Conservation (phyloP, 2,329 filamentous ascomycete genomes). For the Ascochyta viciae-villosae region DNA sequence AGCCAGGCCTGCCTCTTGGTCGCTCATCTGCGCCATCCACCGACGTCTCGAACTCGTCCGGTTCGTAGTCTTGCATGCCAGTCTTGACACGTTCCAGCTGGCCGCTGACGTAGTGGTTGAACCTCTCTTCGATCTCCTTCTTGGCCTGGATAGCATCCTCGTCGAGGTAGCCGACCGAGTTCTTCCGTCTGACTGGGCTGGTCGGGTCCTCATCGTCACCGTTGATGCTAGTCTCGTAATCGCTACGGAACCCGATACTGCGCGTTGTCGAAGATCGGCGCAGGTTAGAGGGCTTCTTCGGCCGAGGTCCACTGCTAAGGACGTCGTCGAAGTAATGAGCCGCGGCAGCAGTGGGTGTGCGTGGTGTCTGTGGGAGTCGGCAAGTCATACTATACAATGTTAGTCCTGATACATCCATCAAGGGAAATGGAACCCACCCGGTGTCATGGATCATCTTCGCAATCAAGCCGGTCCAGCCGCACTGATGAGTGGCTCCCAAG, state of each 20-base stretch:
- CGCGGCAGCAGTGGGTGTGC: conserved; percentile 82
- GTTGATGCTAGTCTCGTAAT: conserved; percentile 62
- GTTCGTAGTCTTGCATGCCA: conserved; percentile 60
- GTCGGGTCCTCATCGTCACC: conserved; percentile 42
- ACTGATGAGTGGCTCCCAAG: conserved; percentile 91
- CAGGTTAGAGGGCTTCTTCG: conserved; percentile 61
- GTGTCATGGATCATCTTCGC: conserved; percentile 98
- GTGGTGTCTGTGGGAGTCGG: conserved; percentile 78
- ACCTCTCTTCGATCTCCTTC: conserved; percentile 62
- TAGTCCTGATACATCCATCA: conserved; percentile 45
- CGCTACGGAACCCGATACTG: conserved; percentile 83
- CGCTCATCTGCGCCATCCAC: conserved; percentile 52
- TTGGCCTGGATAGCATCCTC: conserved; percentile 56
- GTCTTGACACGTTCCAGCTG: conserved; percentile 77
- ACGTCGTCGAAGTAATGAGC: conserved; percentile 96
- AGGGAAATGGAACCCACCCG: conserved; percentile 67
- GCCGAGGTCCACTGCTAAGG: conserved; percentile 63
- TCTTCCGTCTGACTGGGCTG: conserved; percentile 47
- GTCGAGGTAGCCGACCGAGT: conserved; percentile 60
- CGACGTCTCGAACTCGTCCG: conserved; percentile 69
- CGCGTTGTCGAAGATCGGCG: conserved; percentile 82
- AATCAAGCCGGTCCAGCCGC: conserved; percentile 94
- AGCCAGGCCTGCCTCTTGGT: conserved; percentile 8
- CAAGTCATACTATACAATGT: conserved; percentile 47
- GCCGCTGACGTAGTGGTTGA: conserved; percentile 81